Evolutionary conservation across 2,329 filamentous ascomycete genomes (phyloP), one percentile per base, ranked within the genome.

Genomic region (Aspergillus novofumigatus): DNA sequence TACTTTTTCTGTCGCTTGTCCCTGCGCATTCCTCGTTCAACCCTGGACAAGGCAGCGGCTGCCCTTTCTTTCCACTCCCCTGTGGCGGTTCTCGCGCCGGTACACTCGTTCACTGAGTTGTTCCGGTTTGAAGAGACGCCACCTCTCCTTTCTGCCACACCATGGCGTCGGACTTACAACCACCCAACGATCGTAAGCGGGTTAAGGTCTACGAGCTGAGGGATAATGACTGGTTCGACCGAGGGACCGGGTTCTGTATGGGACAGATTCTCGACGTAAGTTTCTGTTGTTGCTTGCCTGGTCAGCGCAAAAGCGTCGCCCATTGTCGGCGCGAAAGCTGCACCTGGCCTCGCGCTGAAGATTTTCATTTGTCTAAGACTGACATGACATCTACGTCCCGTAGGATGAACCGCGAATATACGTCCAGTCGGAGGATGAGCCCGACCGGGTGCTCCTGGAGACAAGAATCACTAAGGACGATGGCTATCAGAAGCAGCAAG

Each of bases 131-230:
- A 72, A 70, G 71, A 72, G 69, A 67, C 69, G 67, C 66, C 66
- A 64, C 64, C 66, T 66, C 61, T 64, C 64, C 63, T 62, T 62
- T 61, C 64, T 63, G 54, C 68, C 72, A 61, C 70, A 75, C 64
- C 67, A 81, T 79, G 78, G 77, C 78, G 69, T 72, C 77, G 72
- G 76, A 76, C 65, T 69, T 76, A 65, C 75, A 77, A 67, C 73
- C 76, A 65, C 72, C 77, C 67, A 77, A 77, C 70, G 78, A 79
- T 72, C 78, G 77, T 69, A 80, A 79, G 69, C 72, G 94, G 82
- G 94, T 97, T 77, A 99, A 99, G 82, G 94, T 99, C 73, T 99
- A 99, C 77, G 94, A 97, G 81, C 84, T 99, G 69, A 91, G 91
- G 75, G 92, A 96, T 78, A 96, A 96, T 83, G 94, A 97, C 85